Conservation (phyloP, 2,329 filamentous ascomycete genomes). For the Fusarium nematophilum region DNA sequence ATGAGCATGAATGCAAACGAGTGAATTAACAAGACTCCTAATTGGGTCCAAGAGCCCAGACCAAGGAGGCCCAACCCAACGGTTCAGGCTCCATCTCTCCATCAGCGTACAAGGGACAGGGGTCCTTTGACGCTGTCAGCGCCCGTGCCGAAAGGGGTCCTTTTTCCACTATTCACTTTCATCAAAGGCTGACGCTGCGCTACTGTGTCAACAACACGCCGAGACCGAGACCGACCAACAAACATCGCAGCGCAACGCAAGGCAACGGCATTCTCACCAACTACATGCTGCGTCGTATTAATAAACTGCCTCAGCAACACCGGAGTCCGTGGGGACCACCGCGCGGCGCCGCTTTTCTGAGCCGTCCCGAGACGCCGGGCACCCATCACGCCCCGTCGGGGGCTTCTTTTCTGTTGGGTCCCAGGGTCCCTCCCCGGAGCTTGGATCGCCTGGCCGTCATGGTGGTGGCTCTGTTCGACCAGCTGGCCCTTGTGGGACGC, state of each 20-base stretch:
- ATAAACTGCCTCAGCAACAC: constrained; percentile 9
- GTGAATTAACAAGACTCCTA: constrained; percentile 11
- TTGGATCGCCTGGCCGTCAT: constrained; percentile 23
- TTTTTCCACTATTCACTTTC: background rate
- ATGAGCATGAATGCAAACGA: background rate
- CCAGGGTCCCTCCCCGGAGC: constrained; percentile 16
- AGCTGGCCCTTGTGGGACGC: constrained; percentile 16
- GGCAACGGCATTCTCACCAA: background rate
- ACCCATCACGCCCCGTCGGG: constrained; percentile 25
- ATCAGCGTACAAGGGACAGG: constrained; percentile 37
- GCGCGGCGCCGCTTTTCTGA: constrained; percentile 28
- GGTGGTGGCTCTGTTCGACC: constrained; percentile 24
- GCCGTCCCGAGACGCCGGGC: constrained; percentile 37
- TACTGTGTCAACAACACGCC: constrained; percentile 1
- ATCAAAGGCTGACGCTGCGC: background rate
- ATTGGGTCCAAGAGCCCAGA: constrained; percentile 2
- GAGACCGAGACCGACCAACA: no score
- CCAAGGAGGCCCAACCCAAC: constrained; percentile 36
- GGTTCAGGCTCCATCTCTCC: constrained; percentile 35
- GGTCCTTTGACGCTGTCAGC: constrained; percentile 24
- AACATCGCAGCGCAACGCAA: no score
- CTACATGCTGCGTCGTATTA: no score
- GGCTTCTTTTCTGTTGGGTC: constrained; percentile 6
- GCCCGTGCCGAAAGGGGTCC: constrained; percentile 26
- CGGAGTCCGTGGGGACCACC: constrained; percentile 26